Evolutionary conservation across 495 filamentous ascomycete species (phyloP).

Genomic region (Ramalina intermedia): DNA sequence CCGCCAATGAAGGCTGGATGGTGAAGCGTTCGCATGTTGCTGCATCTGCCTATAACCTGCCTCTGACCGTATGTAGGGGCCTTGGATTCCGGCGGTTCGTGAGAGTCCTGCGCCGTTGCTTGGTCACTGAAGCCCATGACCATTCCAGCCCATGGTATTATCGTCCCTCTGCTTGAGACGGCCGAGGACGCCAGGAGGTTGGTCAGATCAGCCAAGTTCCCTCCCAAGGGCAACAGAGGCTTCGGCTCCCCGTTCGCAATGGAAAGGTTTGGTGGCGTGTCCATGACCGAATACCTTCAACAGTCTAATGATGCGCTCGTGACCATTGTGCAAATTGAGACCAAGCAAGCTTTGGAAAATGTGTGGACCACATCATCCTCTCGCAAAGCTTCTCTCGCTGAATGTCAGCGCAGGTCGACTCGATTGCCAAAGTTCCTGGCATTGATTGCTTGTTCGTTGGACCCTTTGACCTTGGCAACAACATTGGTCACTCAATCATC

Average conservation of each 20-base stretch:
- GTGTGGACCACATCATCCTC: slow-evolving; percentile 11
- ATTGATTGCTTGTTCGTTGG: slow-evolving; percentile 69
- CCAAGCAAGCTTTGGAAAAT: slow-evolving; percentile 52
- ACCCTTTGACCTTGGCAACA: slow-evolving; percentile 62
- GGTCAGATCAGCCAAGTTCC: slow-evolving; percentile 49
- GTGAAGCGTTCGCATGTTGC: slow-evolving; percentile 43
- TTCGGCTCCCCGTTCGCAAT: slow-evolving; percentile 52
- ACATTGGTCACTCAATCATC: slow-evolving; percentile 56
- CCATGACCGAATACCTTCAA: slow-evolving; percentile 50
- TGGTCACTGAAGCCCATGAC: background rate
- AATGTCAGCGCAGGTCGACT: slow-evolving; percentile 31
- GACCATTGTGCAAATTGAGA: slow-evolving; percentile 75
- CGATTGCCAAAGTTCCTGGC: slow-evolving; percentile 55
- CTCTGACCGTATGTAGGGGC: slow-evolving; percentile 32
- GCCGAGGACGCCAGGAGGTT: slow-evolving; percentile 46
- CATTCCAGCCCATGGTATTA: slow-evolving; percentile 24
- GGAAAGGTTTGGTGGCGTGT: slow-evolving; percentile 41
- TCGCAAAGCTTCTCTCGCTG: background rate
- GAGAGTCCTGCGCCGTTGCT: slow-evolving; percentile 10
- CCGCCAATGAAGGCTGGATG: slow-evolving; percentile 55
- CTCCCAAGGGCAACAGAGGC: slow-evolving; percentile 42
- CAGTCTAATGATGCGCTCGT: slow-evolving; percentile 58
- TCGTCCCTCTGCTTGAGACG: slow-evolving; percentile 51
- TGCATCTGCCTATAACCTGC: slow-evolving; percentile 2
- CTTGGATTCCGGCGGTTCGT: slow-evolving; percentile 49